phyloP scores from a whole-genome alignment of 2,329 filamentous ascomycete genomes.

The Colletotrichum phormii region DNA sequence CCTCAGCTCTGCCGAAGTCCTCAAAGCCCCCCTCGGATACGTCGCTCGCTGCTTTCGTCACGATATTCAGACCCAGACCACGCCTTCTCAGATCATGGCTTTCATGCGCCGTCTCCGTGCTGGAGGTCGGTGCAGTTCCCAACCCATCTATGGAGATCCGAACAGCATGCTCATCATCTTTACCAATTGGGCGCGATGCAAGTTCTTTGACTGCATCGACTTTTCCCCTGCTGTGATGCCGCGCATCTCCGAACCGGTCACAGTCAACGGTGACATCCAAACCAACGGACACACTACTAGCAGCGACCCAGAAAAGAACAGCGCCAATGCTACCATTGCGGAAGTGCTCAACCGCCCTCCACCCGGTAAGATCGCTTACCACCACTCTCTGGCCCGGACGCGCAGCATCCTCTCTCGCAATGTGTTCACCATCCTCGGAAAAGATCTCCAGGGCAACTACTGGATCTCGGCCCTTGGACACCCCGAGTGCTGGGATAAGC shows the following conservation, averaged over 20 bases:
- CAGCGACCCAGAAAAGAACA: conserved; percentile 24
- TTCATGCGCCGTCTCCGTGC: conserved; percentile 41
- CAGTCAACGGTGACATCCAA: not conserved
- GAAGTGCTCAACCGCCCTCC: conserved; percentile 15
- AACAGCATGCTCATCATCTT: conserved; percentile 47
- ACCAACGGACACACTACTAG: not conserved
- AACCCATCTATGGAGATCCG: conserved; percentile 46
- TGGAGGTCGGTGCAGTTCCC: conserved; percentile 36
- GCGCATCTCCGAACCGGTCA: not conserved
- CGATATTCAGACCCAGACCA: conserved; percentile 48
- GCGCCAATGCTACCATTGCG: not conserved
- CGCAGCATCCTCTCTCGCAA: conserved; percentile 30
- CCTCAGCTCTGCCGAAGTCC: conserved; percentile 40
- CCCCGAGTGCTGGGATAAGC: conserved; percentile 42
- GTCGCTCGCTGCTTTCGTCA: conserved; percentile 47
- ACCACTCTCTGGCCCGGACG: conserved; percentile 32
- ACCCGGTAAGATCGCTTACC: conserved; percentile 29
- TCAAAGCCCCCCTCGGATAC: conserved; percentile 40
- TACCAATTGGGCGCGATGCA: conserved; percentile 53
- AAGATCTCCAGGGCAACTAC: conserved; percentile 43
- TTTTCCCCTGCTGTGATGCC: conserved; percentile 47
- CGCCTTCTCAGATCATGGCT: conserved; percentile 46
- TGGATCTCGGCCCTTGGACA: conserved; percentile 42
- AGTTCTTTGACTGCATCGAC: conserved; percentile 49
- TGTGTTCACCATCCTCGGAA: conserved; percentile 40